A percentile compares a stretch with the other conserved stretches of the same genome.
These are phyloP conservation scores for Geotrichum australiense DNA, from an alignment of 1,139 yeast genomes.

Conservation along the genomic window DNA sequence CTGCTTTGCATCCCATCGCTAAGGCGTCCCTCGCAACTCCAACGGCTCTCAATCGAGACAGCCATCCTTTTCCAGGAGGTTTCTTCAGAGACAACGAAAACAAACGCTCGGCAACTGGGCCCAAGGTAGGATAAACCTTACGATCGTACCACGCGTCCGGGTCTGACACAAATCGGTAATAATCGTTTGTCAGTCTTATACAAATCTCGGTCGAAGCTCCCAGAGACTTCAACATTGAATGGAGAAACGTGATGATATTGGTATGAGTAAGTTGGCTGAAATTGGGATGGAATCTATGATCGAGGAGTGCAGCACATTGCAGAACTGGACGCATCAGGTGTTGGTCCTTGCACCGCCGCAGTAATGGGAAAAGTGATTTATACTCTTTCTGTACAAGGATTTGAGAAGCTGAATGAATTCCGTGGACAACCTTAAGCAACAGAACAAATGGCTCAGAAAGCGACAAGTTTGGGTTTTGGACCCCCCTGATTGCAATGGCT, in stretches of 20 bases:
- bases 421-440: not conserved
- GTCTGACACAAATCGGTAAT: slow-evolving; percentile 2
- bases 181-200: not conserved
- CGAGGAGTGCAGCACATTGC: slow-evolving; percentile 4
- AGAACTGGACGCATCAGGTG: slow-evolving; percentile 3
- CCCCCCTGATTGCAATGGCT: not conserved
- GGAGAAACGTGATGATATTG: slow-evolving; percentile 3
- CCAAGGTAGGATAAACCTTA: slow-evolving; percentile 1
- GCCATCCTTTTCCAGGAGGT: slow-evolving; percentile 3
- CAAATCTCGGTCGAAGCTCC: slow-evolving; percentile 5
- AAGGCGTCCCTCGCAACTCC: slow-evolving; percentile 3
- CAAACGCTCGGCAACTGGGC: slow-evolving; percentile 5
- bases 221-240: slow-evolving; percentile 2
- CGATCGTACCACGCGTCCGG: slow-evolving; percentile 5
- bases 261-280: slow-evolving; percentile 3
- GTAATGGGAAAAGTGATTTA: not conserved
- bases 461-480: not conserved
- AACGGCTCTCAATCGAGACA: not conserved
- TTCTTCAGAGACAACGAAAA: slow-evolving; percentile 2
- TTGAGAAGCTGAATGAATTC: not conserved
- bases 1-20: slow-evolving; percentile 6
- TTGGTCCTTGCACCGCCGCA: slow-evolving; percentile 2
- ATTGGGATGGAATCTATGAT: slow-evolving; percentile 5
- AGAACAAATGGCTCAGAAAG: slow-evolving; percentile 2
- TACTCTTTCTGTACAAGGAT: slow-evolving; percentile 4